Base-by-base conservation (phyloP, 495 filamentous ascomycete genomes). In the Penicillium crystallinum region DNA sequence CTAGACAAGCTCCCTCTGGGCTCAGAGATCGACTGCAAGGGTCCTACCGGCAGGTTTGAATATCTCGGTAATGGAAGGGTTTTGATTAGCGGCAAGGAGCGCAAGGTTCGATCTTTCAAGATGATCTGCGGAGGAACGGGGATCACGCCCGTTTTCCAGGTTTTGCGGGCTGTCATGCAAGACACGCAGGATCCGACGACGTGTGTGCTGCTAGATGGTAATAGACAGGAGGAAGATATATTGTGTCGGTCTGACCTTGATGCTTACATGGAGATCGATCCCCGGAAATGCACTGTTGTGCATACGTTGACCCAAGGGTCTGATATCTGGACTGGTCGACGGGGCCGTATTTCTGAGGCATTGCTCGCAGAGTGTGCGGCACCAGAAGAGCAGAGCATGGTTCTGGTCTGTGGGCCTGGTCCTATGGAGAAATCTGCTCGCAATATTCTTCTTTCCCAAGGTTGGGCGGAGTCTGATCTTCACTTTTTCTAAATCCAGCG, bases 41-140 rank as follows among this genome's bases (percentile, higher is more conserved):
- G 92, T 0, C 92, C 92, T 0, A 87, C 90, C 1, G 92, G 92
- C 5, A 87, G 90, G 62, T 92, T 97, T 48, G 81, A 87, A 59
- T 97, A 97, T 57, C 68, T 84, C 0, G 86, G 87, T 2, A 64
- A 73, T 1, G 90, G 92, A 0, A 56, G 68, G 8, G 87, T 90
- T 52, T 57, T 74, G 0, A 69, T 96, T 31, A 79, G 81, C 33
- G 83, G 81, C 3, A 74, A 71, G 30, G 68, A 78, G 53, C 67
- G 87, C 12, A 67, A 55, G 2, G 81, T 96, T 1, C 77, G 77
- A 35, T 77, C 75, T 21, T 91, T 97, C 67, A 74, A 84, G 56
- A 96, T 97, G 92, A 87, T 97, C 43, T 93, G 88, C 54, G 92
- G 80, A 25, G 92, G 92, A 31, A 88, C 81, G 3, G 92, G 92